Percentiles rank a stretch among this genome's conserved stretches.
These are phyloP conservation scores for Penicillium soppii DNA, from an alignment of 495 filamentous ascomycete genomes.

Conservation along the genomic window DNA sequence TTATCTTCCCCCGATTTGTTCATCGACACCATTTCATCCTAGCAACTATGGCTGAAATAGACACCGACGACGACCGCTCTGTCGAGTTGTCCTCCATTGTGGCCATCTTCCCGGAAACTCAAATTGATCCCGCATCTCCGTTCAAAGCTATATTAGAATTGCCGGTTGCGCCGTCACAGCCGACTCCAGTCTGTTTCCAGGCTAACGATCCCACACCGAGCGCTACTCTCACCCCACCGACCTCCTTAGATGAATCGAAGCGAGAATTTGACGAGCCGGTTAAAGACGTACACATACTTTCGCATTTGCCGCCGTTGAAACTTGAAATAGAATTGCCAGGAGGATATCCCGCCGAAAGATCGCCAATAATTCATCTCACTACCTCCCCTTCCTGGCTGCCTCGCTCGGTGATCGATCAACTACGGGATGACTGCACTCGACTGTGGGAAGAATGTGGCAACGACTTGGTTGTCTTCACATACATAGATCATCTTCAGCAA, in stretches of 20 bases:
- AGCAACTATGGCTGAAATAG: constrained; percentile 33
- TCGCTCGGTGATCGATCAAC: constrained; percentile 46
- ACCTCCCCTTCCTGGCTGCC: constrained; percentile 74
- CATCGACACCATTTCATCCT: background rate
- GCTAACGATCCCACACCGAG: constrained; percentile 41
- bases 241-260: constrained; percentile 39
- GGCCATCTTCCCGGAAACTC: constrained; percentile 88
- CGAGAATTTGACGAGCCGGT: constrained; percentile 17
- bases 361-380: constrained; percentile 65
- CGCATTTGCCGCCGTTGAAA: constrained; percentile 72
- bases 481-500: constrained; percentile 85
- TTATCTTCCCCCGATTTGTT: constrained; percentile 1
- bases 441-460: constrained; percentile 85
- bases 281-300: constrained; percentile 61
- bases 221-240: constrained; percentile 45
- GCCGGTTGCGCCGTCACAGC: constrained; percentile 65
- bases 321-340: constrained; percentile 69
- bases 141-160: constrained; percentile 70
- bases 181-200: constrained; percentile 70
- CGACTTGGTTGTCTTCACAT: constrained; percentile 75
- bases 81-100: constrained; percentile 79
- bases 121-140: constrained; percentile 51
- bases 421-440: constrained; percentile 58
- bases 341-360: constrained; percentile 67
- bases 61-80: constrained; percentile 64